Evolutionary conservation across 495 filamentous ascomycete genomes (phyloP), one percentile per base, ranked within the genome.

Genomic region (Lepidopterella palustris): DNA sequence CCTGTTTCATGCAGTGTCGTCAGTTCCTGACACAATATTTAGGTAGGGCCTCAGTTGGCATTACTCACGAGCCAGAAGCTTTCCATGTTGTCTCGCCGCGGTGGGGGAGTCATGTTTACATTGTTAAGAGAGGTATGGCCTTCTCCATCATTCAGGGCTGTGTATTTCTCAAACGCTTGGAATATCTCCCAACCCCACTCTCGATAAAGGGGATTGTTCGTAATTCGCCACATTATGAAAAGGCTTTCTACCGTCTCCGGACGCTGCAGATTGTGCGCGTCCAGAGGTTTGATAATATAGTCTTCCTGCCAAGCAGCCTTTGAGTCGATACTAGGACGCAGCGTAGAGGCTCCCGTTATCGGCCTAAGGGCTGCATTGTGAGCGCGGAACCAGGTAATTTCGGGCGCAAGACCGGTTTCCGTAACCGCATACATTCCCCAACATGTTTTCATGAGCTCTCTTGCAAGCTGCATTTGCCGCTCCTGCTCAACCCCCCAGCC

Each of bases 141-240:
- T 18, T 68, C 71, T 25, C 82, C 79, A 26, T 87, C 87, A 15
- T 79, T 73, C 2, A 92, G 83, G 0, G 82, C 80, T 0, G 87
- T 92, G 71, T 95, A 82, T 59, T 87, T 82, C 70, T 90, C 74
- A 70, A 97, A 96, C 1, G 86, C 82, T 73, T 90, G 84, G 76
- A 97, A 97, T 80, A 96, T 96, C 61, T 92, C 84, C 92, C 92
- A 97, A 5, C 92, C 92, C 92, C 92, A 96, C 60, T 95, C 82
- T 13, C 92, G 83, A 71, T 97, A 97, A 61, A 82, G 88, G 23
- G 79, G 77, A 56, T 96, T 90, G 26, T 87, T 90, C 23, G 92
- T 97, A 70, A 97, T 91, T 55, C 92, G 85, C 86, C 91, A 97
- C 90, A 97, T 93, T 73, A 96, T 90, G 71, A 96, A 89, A 49